Percentiles rank a stretch among this genome's conserved stretches.
Evolutionary conservation across 1,284 basidiomycete genomes (phyloP).

Genomic region (Trichosporon ovoides): DNA sequence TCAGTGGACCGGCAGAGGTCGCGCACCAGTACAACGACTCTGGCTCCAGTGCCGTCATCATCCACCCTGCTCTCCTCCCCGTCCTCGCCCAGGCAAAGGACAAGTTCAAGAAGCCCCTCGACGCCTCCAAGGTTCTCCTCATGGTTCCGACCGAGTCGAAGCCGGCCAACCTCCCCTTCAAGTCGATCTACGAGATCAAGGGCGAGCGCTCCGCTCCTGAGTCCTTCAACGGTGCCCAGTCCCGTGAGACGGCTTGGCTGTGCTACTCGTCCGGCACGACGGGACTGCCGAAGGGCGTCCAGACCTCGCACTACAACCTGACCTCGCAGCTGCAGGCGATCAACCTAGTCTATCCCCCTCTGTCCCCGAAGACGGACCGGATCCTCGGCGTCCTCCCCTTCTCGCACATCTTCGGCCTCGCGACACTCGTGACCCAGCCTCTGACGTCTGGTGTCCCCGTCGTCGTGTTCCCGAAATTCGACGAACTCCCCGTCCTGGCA

Average conservation of each 20-base stretch:
- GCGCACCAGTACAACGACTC: slow-evolving; percentile 53
- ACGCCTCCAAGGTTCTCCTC: slow-evolving; percentile 29
- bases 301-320: slow-evolving; percentile 63
- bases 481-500: slow-evolving; percentile 55
- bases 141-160: slow-evolving; percentile 23
- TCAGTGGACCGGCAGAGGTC: slow-evolving; percentile 32
- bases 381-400: slow-evolving; percentile 18
- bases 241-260: slow-evolving; percentile 37
- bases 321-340: slow-evolving; percentile 39
- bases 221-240: slow-evolving; percentile 8
- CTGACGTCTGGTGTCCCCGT: slow-evolving; percentile 58
- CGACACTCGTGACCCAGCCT: slow-evolving; percentile 57
- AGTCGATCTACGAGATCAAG: slow-evolving; percentile 12
- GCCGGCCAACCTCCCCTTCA: slow-evolving; percentile 14
- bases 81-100: slow-evolving; percentile 28
- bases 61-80: slow-evolving; percentile 54
- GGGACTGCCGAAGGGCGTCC: slow-evolving; percentile 47
- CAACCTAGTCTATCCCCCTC: slow-evolving; percentile 9
- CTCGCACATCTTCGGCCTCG: slow-evolving; percentile 21
- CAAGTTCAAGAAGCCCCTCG: slow-evolving; percentile 14
- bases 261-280: slow-evolving; percentile 65
- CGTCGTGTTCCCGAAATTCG: slow-evolving; percentile 65
- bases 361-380: slow-evolving; percentile 9
- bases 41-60: slow-evolving; percentile 56
- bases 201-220: slow-evolving; percentile 7